Evolutionary conservation across 306 rosid genomes (phyloP).

Genomic region (Canavalia gladiata): DNA sequence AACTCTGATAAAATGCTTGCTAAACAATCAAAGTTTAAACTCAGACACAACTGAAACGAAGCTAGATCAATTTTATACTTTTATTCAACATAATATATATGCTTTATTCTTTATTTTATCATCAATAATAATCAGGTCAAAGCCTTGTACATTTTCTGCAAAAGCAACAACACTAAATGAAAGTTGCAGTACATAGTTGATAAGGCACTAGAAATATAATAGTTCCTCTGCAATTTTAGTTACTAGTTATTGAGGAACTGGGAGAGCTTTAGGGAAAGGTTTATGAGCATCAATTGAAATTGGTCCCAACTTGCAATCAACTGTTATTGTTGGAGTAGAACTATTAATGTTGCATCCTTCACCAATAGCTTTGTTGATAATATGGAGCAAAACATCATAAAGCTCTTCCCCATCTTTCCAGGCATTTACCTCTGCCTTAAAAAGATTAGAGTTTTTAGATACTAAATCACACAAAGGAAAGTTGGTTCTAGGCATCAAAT

Average conservation of each 20-base stretch:
- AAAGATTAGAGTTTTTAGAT: conserved; percentile 50
- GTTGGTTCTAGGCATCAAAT: conserved; percentile 67
- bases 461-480: conserved; percentile 62
- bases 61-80: neutral
- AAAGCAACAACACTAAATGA: conserved; percentile 2
- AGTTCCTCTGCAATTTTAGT: neutral
- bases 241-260: conserved; percentile 45
- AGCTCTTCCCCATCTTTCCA: conserved; percentile 69
- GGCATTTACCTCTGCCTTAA: conserved; percentile 62
- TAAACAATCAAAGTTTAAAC: too few species aligned
- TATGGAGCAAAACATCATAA: conserved; percentile 41
- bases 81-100: neutral
- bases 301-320: conserved; percentile 54
- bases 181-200: neutral
- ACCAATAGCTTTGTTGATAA: conserved; percentile 49
- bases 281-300: conserved; percentile 45
- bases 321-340: conserved; percentile 27
- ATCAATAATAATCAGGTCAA: neutral
- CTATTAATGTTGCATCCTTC: conserved; percentile 20
- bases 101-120: neutral
- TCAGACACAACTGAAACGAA: too few species aligned
- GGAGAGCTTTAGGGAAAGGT: conserved; percentile 41
- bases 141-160: neutral
- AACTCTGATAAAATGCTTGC: too few species aligned
- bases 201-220: neutral